A percentile compares a stretch with the other conserved stretches of the same genome.
phyloP scores from a whole-genome alignment of 1,139 yeast genomes.

The Geotrichum restrictum region DNA sequence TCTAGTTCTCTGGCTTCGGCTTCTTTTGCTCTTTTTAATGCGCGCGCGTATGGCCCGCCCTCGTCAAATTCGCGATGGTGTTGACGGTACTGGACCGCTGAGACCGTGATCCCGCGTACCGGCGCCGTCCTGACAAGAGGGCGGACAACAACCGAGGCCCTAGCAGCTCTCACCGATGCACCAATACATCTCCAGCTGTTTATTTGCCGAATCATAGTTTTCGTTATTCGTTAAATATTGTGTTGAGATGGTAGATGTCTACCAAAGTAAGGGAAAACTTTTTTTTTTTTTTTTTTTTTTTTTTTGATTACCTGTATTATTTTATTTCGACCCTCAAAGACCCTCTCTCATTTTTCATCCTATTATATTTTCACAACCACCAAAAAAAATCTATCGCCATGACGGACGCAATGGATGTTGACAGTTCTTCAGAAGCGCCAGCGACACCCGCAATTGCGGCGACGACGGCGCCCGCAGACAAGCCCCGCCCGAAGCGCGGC shows the following conservation, averaged over 20 bases:
- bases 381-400: too few relatives aligned
- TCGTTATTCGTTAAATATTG: too few relatives aligned
- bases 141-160: neutral
- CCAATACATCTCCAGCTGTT: neutral
- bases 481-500: conserved; percentile 28
- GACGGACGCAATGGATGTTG: conserved; percentile 15
- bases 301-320: too few relatives aligned
- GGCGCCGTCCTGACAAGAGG: neutral
- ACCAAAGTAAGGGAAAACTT: too few relatives aligned
- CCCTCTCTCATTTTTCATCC: neutral
- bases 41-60: conserved; percentile 15
- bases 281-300: too few relatives aligned
- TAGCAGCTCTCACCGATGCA: neutral
- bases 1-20: conserved; percentile 2
- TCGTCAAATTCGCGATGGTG: conserved; percentile 20
- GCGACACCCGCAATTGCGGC: neutral
- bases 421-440: conserved; percentile 5
- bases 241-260: neutral
- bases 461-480: conserved; percentile 4
- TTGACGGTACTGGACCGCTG: conserved; percentile 4
- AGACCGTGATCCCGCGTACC: conserved; percentile 3
- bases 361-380: conserved; percentile 1
- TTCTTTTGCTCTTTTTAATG: neutral
- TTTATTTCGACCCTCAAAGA: neutral
- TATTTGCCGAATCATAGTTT: conserved; percentile 4